Conservation (phyloP, 176 grass and related monocot genomes). For the Lolium perenne region DNA sequence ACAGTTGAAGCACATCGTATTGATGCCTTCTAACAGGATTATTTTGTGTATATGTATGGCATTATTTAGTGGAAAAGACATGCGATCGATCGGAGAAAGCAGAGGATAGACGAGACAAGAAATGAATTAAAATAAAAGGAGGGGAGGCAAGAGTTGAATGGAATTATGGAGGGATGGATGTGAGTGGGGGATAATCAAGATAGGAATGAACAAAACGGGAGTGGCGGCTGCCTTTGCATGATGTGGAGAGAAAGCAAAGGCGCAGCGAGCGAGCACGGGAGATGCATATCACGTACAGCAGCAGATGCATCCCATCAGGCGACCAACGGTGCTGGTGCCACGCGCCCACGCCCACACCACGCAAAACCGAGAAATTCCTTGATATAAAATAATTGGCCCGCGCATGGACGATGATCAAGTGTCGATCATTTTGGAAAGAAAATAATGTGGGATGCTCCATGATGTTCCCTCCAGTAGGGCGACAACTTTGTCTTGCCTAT, state of each 20-base stretch:
- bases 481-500: neutral
- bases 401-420: too few relatives aligned
- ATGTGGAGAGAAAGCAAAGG: conserved; percentile 45
- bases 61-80: neutral
- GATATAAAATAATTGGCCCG: too few relatives aligned
- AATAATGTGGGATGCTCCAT: too few relatives aligned
- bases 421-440: too few relatives aligned
- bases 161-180: neutral
- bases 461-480: neutral
- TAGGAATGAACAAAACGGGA: conserved; percentile 31
- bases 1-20: neutral
- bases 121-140: neutral
- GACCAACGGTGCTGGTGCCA: too few relatives aligned
- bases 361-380: too few relatives aligned
- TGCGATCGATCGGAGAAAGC: neutral
- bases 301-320: too few relatives aligned
- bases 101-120: neutral
- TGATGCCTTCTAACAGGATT: neutral
- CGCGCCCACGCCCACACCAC: too few relatives aligned
- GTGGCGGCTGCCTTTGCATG: conserved; percentile 38
- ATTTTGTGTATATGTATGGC: neutral
- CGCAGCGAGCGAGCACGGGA: neutral
- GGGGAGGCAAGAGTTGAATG: conserved; percentile 11
- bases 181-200: neutral
- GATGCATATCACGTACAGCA: neutral